Evolutionary conservation across 2,329 filamentous ascomycete genomes (phyloP).

Genomic region (Phaeomoniella chlamydospora): DNA sequence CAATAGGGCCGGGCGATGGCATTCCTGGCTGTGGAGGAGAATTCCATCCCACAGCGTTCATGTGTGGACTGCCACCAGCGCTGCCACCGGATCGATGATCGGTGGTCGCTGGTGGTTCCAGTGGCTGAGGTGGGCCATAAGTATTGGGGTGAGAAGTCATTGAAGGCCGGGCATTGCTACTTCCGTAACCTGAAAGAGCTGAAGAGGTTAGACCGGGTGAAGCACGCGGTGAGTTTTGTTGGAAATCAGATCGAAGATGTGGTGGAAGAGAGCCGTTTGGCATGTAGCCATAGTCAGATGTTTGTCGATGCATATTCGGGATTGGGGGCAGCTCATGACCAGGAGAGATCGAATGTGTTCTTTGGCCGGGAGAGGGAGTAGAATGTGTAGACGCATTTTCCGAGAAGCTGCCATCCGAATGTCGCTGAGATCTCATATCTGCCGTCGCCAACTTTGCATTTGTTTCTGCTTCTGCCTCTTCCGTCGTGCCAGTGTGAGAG

Average conservation of each 20-base stretch:
- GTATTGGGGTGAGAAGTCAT: conserved; percentile 74
- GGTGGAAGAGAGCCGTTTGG: conserved; percentile 65
- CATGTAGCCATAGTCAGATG: conserved; percentile 61
- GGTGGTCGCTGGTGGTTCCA: conserved; percentile 67
- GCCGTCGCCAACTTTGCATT: conserved; percentile 62
- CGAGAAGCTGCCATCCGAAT: conserved; percentile 25
- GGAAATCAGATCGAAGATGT: conserved; percentile 65
- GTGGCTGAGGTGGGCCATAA: conserved; percentile 69
- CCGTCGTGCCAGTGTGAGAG: conserved; percentile 86
- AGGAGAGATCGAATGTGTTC: conserved; percentile 67
- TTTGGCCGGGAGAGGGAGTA: conserved; percentile 71
- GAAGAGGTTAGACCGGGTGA: conserved; percentile 51
- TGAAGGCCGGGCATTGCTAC: conserved; percentile 34
- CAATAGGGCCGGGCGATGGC: conserved; percentile 54
- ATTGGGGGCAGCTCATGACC: conserved; percentile 58
- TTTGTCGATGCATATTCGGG: conserved; percentile 52
- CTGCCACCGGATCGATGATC: conserved; percentile 60
- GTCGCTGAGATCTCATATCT: conserved; percentile 20
- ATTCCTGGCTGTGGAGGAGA: conserved; percentile 65
- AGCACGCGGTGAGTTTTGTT: conserved; percentile 53
- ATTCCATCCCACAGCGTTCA: conserved; percentile 69
- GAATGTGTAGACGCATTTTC: conserved; percentile 33
- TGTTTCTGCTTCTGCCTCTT: conserved; percentile 80
- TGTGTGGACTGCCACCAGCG: conserved; percentile 73
- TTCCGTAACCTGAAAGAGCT: conserved; percentile 41